Evolutionary conservation across 768 basidiomycete species (phyloP), one percentile per base, ranked within the genome.

Genomic region (Chlorophyllum brunneum): DNA sequence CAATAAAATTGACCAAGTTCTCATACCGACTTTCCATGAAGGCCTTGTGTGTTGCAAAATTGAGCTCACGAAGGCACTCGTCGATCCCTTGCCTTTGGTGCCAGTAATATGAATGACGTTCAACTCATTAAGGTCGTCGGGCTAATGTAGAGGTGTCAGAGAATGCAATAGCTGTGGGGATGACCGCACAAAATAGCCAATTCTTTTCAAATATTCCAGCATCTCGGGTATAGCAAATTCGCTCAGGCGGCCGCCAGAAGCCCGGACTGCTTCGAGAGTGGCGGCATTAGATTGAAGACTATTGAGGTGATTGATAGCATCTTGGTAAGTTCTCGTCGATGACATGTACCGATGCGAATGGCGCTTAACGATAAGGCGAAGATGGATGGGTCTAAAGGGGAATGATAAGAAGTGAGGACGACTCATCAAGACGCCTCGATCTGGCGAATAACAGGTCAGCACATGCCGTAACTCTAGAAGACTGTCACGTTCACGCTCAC

Each of bases 81-180:
- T 94, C 2, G 95, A 98, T 5, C 95, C 95, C 67, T 99, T 99
- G 29, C 95, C 95, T 70, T 99, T 99, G 3, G 97, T 98, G 3
- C 95, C 95, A 7, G 95, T 95, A 58, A 99, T 84, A 72, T 99
- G 95, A 41, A 98, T 81, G 52, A 95, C 92, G 67, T 98, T 95
- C 48, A 99, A 74, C 20, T 71, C 70, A 64, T 98, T 94, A 37
- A 99, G 77, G 57, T 95, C 86, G 52, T 81, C 74, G 36, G 88
- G 79, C 94, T 97, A 60, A 39, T 16, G 37, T 53, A 33, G 7
- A 13, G 26, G 52, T 36, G 55, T 47, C 41, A 63, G 57, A 60
- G 47, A 57, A 48, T 53, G 46, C n/a, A 34, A 18, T 23, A 24
- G 8, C 27, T 48, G 53, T 26, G 20, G 26, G 30, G n/a, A 50